Base-by-base conservation (phyloP, 169 alveolate species). In the Cryptosporidium muris region DNA sequence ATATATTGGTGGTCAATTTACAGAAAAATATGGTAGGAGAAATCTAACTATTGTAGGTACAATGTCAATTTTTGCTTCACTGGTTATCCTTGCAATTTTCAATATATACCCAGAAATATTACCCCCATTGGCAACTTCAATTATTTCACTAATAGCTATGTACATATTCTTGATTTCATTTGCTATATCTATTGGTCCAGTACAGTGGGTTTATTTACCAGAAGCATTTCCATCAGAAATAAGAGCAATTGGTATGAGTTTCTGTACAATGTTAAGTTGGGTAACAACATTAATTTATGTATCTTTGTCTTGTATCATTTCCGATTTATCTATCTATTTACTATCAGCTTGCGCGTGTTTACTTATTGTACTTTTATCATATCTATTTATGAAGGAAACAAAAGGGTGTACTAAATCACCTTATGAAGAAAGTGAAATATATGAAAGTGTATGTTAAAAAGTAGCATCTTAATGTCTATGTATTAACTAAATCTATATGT, bases 181-280 rank as follows among this genome's bases (percentile, higher is more conserved):
- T 51, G 74, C 54, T 42, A 49, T 74, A 4, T 66, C 85, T 16
- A 40, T 74, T 9, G 40, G 74, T 7, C 85, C 85, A 16, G 68
- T 74, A 9, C 36, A 47, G 4, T 56, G 66, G 66, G 68, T 68
- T 1, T 74, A 56, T 60, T 54, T 74, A 6, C 85, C 85, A 6
- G 85, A 74, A 14, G 85, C 85, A 16, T 42, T 74, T 4, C 85
- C 85, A 14, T 58, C 85, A 14, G 67, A 74, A 74, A 62, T 74
- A 16, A 47, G 85, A 4, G 54, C 85, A 3, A 58, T 68, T 6
- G 85, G 85, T 4, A 74, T 74, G 85, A 68, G 85, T 14, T 9
- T 74, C 12, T 74, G 64, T 3, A 43, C 85, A 3, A 48, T 74
- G 4, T 37, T 74, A 3, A 74, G 60, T 14, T 74, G 85, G 85